Percentiles rank a stretch among this genome's conserved stretches.
These are phyloP conservation scores for Mortierella sp. DNA, from an alignment of 371 early-diverging fungal genomes.

Conservation along the genomic window DNA sequence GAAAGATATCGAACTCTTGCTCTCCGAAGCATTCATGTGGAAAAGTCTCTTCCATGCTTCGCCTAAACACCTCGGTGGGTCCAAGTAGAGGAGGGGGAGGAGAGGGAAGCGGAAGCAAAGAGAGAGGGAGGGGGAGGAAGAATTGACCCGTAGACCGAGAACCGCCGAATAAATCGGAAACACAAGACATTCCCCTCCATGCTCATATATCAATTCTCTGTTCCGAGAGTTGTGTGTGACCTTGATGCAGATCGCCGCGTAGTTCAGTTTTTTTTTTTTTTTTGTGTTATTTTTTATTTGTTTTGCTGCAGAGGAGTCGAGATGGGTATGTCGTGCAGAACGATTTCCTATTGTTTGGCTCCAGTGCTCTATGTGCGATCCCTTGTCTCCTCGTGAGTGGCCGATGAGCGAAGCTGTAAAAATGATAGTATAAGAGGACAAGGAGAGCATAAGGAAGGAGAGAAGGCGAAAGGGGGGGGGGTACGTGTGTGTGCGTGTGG, in stretches of 20 bases:
- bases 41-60: slow-evolving; percentile 93
- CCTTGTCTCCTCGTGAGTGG: not conserved
- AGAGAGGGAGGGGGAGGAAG: not conserved
- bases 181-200: too few relatives aligned
- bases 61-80: slow-evolving; percentile 68
- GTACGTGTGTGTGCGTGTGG: too few relatives aligned
- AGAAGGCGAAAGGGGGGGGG: not conserved
- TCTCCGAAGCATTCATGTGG: slow-evolving; percentile 96
- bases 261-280: not conserved
- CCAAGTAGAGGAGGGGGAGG: slow-evolving; percentile 20
- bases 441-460: not conserved
- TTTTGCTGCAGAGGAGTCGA: not conserved
- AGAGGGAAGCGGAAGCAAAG: not conserved
- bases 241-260: too few relatives aligned
- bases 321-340: slow-evolving; percentile 3
- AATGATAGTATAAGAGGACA: slow-evolving; percentile 1
- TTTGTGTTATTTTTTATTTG: not conserved
- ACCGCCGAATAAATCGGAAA: too few relatives aligned
- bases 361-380: not conserved
- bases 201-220: too few relatives aligned
- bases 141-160: too few relatives aligned
- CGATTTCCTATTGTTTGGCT: not conserved
- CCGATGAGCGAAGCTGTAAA: not conserved
- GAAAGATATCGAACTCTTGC: slow-evolving; percentile 91
- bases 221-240: too few relatives aligned